Evolutionary conservation across 179 eudicot genomes (phyloP), one percentile per base, ranked within the genome.

Genomic region (Drosera spatulata): DNA sequence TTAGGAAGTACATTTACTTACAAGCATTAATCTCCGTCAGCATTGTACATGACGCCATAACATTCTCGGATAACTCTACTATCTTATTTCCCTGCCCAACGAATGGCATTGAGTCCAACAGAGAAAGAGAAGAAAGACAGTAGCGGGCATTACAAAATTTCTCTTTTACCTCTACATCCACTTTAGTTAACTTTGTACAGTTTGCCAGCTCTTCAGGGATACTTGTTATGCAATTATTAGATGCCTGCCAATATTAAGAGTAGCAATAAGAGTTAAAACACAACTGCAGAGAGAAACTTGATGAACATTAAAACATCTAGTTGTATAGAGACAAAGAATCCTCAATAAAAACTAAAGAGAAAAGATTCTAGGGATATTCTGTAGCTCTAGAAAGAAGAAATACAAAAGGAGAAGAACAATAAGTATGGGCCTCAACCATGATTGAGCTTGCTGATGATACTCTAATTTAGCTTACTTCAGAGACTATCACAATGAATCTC

Each of bases 11-110:
- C 22, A 68, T 67, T 49, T 45, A 68, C 50, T 70, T 85, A 90
- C 99, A 76, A 46, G 99, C 95, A 79, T 84, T 93, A 60, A 93
- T 71, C 69, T 93, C 99, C 52, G 79, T 81, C 57, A 93, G 91
- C 88, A 76, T 65, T 70, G 74, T 79, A 82, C 96, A 93, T 39
- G 97, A 81, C 43, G 84, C 85, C 62, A 90, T 60, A 66, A 85
- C 14, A 61, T 80, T 79, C 57, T 83, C 87, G 22, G 86, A 62
- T 40, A 93, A 67, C 55, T 60, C 33, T 51, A 72, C 73, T 44
- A 93, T 77, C 85, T 86, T 89, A 74, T 93, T 93, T 69, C 95
- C 97, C 99, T 93, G 84, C 53, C 54, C 72, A 15, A 63, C 38
- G 58, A 55, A 55, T 56, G 60, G 55, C 41, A 69, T 54, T 67